Percentiles rank a stretch among this genome's conserved stretches.
phyloP scores from a whole-genome alignment of 306 rosid species.

The Vachellia pachyceras region DNA sequence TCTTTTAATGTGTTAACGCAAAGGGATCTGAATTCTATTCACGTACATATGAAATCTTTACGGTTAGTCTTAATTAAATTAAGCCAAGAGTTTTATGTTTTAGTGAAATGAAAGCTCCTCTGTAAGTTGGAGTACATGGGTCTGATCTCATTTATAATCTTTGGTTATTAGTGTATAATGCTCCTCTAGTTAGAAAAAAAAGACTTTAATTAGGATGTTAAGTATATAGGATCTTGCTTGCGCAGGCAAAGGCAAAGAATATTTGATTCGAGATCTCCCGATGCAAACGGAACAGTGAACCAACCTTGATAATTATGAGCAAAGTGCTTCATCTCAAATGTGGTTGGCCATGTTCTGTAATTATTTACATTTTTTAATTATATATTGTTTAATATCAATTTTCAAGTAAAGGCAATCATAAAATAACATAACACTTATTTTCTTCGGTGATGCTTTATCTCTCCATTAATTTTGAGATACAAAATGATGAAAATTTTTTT shows the following conservation, averaged over 20 bases:
- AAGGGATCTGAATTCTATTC: too few species aligned
- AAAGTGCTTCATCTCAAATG: not conserved
- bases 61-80: too few species aligned
- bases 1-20: too few species aligned
- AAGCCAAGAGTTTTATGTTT: too few species aligned
- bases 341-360: not conserved
- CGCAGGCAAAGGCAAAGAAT: conserved; percentile 47
- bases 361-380: too few species aligned
- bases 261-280: conserved; percentile 14
- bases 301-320: not conserved
- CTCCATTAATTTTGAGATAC: too few species aligned
- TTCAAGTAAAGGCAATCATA: not conserved
- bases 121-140: too few species aligned
- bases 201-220: not conserved
- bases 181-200: not conserved
- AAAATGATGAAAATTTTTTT: too few species aligned
- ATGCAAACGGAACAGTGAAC: not conserved
- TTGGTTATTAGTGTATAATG: too few species aligned
- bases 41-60: too few species aligned
- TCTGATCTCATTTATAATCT: too few species aligned
- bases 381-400: not conserved
- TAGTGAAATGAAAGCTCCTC: too few species aligned
- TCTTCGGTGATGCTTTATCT: not conserved
- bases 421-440: not conserved
- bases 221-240: not conserved